Conservation (phyloP, 495 filamentous ascomycete genomes). For the Penicillium diatomitis region DNA sequence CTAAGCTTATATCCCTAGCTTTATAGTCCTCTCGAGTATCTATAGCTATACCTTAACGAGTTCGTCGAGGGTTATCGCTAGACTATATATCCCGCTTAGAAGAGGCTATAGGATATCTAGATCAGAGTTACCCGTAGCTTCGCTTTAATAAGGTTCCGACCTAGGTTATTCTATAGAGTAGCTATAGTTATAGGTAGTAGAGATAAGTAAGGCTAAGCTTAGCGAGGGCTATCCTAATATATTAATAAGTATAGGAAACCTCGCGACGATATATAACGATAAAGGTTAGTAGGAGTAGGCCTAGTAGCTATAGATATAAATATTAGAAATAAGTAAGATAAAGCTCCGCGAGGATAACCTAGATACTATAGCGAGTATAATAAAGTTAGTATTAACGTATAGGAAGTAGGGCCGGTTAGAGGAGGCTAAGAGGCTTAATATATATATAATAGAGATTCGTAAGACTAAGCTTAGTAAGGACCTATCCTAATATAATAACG, state of each 20-base stretch:
- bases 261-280: too few relatives aligned
- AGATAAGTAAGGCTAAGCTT: too few relatives aligned
- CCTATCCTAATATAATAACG: background rate
- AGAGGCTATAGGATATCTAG: background rate
- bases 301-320: too few relatives aligned
- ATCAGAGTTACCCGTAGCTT: slow-evolving; percentile 1
- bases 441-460: background rate
- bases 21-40: background rate
- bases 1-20: background rate
- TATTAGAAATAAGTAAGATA: too few relatives aligned
- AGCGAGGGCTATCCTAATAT: too few relatives aligned
- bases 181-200: too few relatives aligned
- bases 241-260: too few relatives aligned
- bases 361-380: background rate
- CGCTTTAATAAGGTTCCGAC: slow-evolving; percentile 1
- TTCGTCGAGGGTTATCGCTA: background rate
- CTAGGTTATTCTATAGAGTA: background rate
- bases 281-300: too few relatives aligned
- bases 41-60: slow-evolving; percentile 1
- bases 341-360: background rate
- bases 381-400: background rate
- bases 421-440: background rate
- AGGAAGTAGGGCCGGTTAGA: background rate
- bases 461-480: background rate
- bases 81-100: background rate